Conservation (phyloP, 2,329 filamentous ascomycete species). For the Botrytis elliptica region DNA sequence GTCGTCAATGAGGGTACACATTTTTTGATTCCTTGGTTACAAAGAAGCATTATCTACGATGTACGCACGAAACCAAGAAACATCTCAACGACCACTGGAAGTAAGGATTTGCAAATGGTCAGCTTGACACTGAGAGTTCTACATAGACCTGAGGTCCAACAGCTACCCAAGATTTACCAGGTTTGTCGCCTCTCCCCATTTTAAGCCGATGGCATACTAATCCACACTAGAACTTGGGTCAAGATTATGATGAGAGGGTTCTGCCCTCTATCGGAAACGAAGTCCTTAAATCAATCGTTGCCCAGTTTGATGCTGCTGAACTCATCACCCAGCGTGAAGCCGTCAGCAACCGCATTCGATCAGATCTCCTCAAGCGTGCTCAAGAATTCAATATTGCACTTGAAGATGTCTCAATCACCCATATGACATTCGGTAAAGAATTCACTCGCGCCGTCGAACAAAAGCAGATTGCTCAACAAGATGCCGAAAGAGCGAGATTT, state of each 20-base stretch:
- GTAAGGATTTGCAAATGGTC: slow-evolving; percentile 99
- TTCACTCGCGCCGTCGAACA: slow-evolving; percentile 99
- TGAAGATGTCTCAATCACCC: slow-evolving; percentile 97
- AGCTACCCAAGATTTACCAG: slow-evolving; percentile 97
- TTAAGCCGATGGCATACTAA: not conserved
- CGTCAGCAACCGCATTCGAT: slow-evolving; percentile 89
- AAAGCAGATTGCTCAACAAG: slow-evolving; percentile 99
- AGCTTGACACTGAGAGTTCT: slow-evolving; percentile 94
- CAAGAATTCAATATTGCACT: slow-evolving; percentile 98
- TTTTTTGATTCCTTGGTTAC: slow-evolving; percentile 93
- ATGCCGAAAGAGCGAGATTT: slow-evolving; percentile 94
- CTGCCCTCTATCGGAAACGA: slow-evolving; percentile 99
- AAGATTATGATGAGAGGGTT: slow-evolving; percentile 97
- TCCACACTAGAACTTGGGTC: slow-evolving; percentile 75
- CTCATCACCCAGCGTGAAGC: slow-evolving; percentile 98
- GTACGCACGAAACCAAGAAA: slow-evolving; percentile 96
- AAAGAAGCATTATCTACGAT: slow-evolving; percentile 92
- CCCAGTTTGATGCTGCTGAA: slow-evolving; percentile 97
- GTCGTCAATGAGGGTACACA: slow-evolving; percentile 97
- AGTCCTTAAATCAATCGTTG: slow-evolving; percentile 97
- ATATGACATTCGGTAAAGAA: slow-evolving; percentile 99
- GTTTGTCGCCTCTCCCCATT: slow-evolving; percentile 50
- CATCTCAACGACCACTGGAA: slow-evolving; percentile 94
- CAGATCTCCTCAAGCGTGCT: slow-evolving; percentile 87
- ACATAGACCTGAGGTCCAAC: slow-evolving; percentile 89